Percentiles rank a stretch among this genome's conserved stretches.
Conservation (phyloP, 1,284 basidiomycete genomes). For the Cryptococcus neoformans region DNA sequence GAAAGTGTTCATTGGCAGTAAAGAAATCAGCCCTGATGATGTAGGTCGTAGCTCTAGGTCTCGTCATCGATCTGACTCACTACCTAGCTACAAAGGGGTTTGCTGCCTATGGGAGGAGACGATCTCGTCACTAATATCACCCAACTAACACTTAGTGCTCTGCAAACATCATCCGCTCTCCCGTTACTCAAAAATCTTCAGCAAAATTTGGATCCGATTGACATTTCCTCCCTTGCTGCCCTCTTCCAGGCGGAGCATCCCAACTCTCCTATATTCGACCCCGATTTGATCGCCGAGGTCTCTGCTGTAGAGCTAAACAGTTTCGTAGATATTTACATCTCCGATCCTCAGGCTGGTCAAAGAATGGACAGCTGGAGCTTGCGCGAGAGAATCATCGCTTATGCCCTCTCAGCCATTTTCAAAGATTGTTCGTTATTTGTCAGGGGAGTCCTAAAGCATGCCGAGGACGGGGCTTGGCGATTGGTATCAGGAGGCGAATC, state of each 20-base stretch:
- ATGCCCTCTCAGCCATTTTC: conserved; percentile 86
- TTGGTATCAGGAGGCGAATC: conserved; percentile 26
- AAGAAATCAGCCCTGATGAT: conserved; percentile 58
- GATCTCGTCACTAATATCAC: conserved; percentile 10
- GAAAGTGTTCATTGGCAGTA: conserved; percentile 68
- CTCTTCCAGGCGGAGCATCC: conserved; percentile 25
- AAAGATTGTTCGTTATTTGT: conserved; percentile 93
- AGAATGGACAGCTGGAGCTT: conserved; percentile 26
- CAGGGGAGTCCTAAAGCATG: conserved; percentile 25
- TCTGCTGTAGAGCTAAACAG: conserved; percentile 58
- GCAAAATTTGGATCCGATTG: conserved; percentile 71
- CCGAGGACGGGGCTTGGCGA: conserved; percentile 3
- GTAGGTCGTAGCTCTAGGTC: conserved; percentile 50
- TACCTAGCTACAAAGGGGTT: conserved; percentile 15
- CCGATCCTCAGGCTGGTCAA: conserved; percentile 17
- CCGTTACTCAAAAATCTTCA: conserved; percentile 63
- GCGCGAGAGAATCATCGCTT: conserved; percentile 58
- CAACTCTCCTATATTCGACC: conserved; percentile 20
- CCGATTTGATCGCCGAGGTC: conserved; percentile 50
- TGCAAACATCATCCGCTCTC: conserved; percentile 60
- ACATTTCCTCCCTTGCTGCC: conserved; percentile 55
- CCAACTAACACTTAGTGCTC: conserved; percentile 53
- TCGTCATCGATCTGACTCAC: conserved; percentile 9
- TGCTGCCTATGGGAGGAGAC: background rate
- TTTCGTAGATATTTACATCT: conserved; percentile 60